Percentiles rank a stretch among this genome's conserved stretches.
Conservation (phyloP, 345 rosid genomes). For the Acer negundo region DNA sequence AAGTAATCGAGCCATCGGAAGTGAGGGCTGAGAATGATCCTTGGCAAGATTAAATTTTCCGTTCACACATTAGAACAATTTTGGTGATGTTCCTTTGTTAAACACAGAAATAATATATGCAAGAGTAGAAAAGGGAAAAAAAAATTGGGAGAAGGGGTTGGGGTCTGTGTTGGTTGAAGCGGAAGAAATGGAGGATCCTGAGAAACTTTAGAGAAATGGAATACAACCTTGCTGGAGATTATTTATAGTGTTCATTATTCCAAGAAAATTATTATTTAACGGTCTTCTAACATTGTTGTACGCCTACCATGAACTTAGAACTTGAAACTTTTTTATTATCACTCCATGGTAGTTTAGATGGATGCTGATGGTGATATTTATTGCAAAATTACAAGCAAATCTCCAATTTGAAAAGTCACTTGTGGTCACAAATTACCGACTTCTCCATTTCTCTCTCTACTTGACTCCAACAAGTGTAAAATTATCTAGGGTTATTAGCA, state of each 20-base stretch:
- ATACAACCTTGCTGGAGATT: background rate
- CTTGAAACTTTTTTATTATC: background rate
- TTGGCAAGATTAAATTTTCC: slow-evolving; percentile 55
- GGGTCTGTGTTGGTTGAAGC: background rate
- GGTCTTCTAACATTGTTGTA: background rate
- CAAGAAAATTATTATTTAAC: background rate
- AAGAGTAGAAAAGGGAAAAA: background rate
- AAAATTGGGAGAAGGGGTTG: background rate
- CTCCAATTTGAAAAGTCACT: no score
- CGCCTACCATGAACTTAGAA: background rate
- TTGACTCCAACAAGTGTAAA: no score
- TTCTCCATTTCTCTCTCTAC: no score
- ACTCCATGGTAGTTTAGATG: background rate
- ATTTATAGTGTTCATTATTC: background rate
- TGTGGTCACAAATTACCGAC: no score
- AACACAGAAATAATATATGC: background rate
- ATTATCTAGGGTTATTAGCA: no score
- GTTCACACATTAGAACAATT: background rate
- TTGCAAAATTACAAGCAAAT: no score
- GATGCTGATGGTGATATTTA: background rate
- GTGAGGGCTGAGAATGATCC: slow-evolving; percentile 87
- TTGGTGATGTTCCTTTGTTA: background rate
- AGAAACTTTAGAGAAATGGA: background rate
- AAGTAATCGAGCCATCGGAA: slow-evolving; percentile 93
- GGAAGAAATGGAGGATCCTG: background rate